Evolutionary conservation across 768 basidiomycete genomes (phyloP), one percentile per base, ranked within the genome.

Genomic region (Termitomyces sp.): DNA sequence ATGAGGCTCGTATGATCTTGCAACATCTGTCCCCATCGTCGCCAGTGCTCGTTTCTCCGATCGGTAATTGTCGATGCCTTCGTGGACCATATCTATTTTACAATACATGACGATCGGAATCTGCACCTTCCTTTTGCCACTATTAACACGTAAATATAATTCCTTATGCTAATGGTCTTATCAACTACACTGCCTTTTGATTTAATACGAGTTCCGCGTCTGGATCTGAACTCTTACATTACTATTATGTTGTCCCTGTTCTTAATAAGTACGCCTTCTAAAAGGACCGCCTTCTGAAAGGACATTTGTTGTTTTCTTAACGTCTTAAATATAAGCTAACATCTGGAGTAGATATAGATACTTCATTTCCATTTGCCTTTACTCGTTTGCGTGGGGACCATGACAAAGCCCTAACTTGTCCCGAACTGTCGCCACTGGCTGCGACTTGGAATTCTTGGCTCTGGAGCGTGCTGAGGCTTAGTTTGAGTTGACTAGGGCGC

Each of bases 1-100:
- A 81, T 87, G 74, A 75, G 75, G 63, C 77, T 85, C 30, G 78
- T 83, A 58, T 81, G 63, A 75, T 11, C 48, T 22, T 59, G 33
- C 51, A 48, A 22, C 18, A 41, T 58, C 61, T 41, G 46, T 59
- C 46, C n/a, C 8, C 12, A 39, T 44, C 9, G 18, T 51, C 24
- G 6, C 37, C 20, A 13, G 33, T 22, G 30, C 39, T 46, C 7
- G 44, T 12, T 34, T 8, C 42, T n/a, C 27, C 9, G 13, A 31
- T 31, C n/a, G n/a, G 27, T 39, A 20, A 31, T 42, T 3, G 9
- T 30, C 16, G 18, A 53, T n/a, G 42, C 54, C 45, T 55, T 24
- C 31, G 20, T 34, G 42, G 15, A 44, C 22, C 11, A 31, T n/a
- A 12, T n/a, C 39, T 57, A 16, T 27, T 33, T 44, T 11, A 16